Conservation (phyloP, 768 basidiomycete species). For the Tricholoma sp. region DNA sequence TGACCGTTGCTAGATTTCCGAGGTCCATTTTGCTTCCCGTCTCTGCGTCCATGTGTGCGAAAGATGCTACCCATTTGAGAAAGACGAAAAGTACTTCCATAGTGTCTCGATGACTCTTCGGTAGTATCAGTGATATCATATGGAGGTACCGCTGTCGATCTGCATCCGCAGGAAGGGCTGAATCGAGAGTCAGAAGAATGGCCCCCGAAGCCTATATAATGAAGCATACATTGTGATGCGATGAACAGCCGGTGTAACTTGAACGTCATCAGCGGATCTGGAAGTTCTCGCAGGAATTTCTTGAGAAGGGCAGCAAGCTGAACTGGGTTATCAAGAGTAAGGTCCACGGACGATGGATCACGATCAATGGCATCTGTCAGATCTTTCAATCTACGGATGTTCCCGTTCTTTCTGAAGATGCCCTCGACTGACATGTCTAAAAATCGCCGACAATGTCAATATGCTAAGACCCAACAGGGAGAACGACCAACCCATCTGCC, state of each 20-base stretch:
- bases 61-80: constrained; percentile 99
- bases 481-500: constrained; percentile 85
- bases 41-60: constrained; percentile 95
- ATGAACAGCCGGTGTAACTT: constrained; percentile 88
- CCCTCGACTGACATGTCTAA: constrained; percentile 98
- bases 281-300: constrained; percentile 94
- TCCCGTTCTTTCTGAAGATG: constrained; percentile 97
- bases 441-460: background rate
- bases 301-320: constrained; percentile 96
- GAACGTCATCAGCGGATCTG: constrained; percentile 94
- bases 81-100: constrained; percentile 98
- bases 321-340: constrained; percentile 92
- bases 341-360: constrained; percentile 88
- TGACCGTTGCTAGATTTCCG: constrained; percentile 92
- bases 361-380: constrained; percentile 90
- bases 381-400: constrained; percentile 89
- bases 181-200: constrained; percentile 6
- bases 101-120: constrained; percentile 93
- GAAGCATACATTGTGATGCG: constrained; percentile 75
- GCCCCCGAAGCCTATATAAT: background rate
- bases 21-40: constrained; percentile 99
- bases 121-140: constrained; percentile 79
- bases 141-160: constrained; percentile 85
- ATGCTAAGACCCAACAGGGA: background rate
- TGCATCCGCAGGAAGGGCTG: constrained; percentile 67